Percentiles rank a stretch among this genome's conserved stretches.
Evolutionary conservation across 257 asterid species (phyloP).

Genomic region (Orobanche coerulescens): DNA sequence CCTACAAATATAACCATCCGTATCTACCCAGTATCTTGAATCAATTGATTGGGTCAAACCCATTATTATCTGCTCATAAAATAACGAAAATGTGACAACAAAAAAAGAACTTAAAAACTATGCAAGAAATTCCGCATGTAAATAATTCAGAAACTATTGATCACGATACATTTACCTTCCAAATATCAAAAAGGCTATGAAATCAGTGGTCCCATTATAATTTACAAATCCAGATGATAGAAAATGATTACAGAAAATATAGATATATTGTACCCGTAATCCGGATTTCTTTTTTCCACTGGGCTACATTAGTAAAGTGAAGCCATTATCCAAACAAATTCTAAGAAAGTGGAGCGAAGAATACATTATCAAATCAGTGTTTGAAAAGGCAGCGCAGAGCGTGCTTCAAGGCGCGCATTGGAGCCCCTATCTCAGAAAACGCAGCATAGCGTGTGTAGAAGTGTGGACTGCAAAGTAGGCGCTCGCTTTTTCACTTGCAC

Average conservation of each 20-base stretch:
- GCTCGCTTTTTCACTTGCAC: no score
- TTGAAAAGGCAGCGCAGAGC: no score
- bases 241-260: background rate
- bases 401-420: no score
- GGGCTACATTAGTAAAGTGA: background rate
- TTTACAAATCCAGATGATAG: background rate
- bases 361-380: no score
- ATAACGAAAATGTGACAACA: background rate
- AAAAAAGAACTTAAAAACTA: background rate
- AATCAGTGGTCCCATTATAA: background rate
- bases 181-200: background rate
- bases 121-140: background rate
- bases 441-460: no score
- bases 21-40: background rate
- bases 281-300: background rate
- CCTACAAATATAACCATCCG: background rate
- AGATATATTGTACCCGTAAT: background rate
- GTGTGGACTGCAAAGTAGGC: no score
- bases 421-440: no score
- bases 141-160: slow-evolving; percentile 2
- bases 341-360: no score
- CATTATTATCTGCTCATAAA: background rate
- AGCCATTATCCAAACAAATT: no score
- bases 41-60: background rate
- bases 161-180: background rate